Evolutionary conservation across 805 yeast genomes (phyloP), one percentile per base, ranked within the genome.

Genomic region (Saccharomycopsis fermentans): DNA sequence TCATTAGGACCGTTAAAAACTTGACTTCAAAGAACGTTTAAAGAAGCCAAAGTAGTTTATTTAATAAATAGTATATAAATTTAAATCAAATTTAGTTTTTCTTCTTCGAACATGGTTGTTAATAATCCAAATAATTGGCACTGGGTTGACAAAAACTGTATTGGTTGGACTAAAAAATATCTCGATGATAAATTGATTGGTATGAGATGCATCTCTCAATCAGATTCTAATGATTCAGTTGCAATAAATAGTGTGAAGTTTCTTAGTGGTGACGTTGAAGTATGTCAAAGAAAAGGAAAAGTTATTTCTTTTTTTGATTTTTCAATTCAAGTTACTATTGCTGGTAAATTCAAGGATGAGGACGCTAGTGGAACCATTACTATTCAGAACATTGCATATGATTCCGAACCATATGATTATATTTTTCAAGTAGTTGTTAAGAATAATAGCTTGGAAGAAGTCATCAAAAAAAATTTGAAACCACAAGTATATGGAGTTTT

Each of bases 51-150:
- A n/a, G n/a, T n/a, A n/a, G n/a, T n/a, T n/a, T n/a, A n/a, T n/a
- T n/a, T n/a, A n/a, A n/a, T n/a, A n/a, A n/a, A n/a, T n/a, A n/a
- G n/a, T n/a, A n/a, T n/a, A n/a, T n/a, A n/a, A n/a, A n/a, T n/a
- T n/a, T n/a, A n/a, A n/a, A n/a, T n/a, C n/a, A n/a, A n/a, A n/a
- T n/a, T n/a, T n/a, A n/a, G n/a, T n/a, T n/a, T n/a, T n/a, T n/a
- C 12, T 32, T 32, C 12, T 11, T 32, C 9, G 8, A 43, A 43
- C 52, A 92, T 92, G 97, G 97, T 88, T 47, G 91, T 94, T 35
- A 86, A 90, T 73, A 94, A 92, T 78, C 98, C 98, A 43, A 94
- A 94, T 73, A 92, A 92, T 75, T 92, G 99, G 99, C 99, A 94
- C 78, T 94, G 98, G 98, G 97, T 91, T 63, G 97, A 92, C 74